These are phyloP conservation scores for Aspergillus quadricinctus DNA, from an alignment of 2,329 filamentous ascomycete species.

Conservation along the genomic window DNA sequence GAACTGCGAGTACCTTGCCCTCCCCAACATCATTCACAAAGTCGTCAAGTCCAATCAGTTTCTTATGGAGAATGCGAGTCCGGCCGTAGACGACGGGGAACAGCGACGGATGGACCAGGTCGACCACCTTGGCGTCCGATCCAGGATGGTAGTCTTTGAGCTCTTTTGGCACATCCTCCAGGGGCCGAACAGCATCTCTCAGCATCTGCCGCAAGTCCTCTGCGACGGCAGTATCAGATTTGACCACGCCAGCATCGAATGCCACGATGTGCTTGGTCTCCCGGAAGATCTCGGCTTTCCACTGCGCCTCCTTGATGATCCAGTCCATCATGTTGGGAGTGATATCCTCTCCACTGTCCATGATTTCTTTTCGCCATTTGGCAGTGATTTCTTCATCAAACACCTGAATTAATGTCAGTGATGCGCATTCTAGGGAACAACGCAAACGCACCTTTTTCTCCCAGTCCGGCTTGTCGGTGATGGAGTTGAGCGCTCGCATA, in stretches of 20 bases:
- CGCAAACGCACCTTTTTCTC: slow-evolving; percentile 9
- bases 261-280: slow-evolving; percentile 39
- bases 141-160: slow-evolving; percentile 61
- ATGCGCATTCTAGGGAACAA: neutral
- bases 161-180: slow-evolving; percentile 47
- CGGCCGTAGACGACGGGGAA: slow-evolving; percentile 29
- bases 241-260: slow-evolving; percentile 48
- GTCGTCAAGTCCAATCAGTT: slow-evolving; percentile 16
- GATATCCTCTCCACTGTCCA: slow-evolving; percentile 20
- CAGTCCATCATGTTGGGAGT: slow-evolving; percentile 35
- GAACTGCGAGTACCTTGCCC: slow-evolving; percentile 7
- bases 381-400: slow-evolving; percentile 29
- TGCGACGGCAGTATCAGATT: slow-evolving; percentile 49
- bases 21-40: slow-evolving; percentile 4
- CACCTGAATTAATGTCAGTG: slow-evolving; percentile 11
- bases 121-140: slow-evolving; percentile 54
- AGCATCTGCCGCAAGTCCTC: slow-evolving; percentile 40
- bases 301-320: slow-evolving; percentile 47
- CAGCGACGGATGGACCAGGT: slow-evolving; percentile 60
- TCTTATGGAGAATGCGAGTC: slow-evolving; percentile 17
- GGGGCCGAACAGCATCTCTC: slow-evolving; percentile 39
- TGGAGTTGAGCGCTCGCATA: slow-evolving; percentile 38
- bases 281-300: slow-evolving; percentile 43
- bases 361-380: slow-evolving; percentile 30
- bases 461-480: slow-evolving; percentile 44